These are phyloP conservation scores for Insectozyma bohioensis DNA, from an alignment of 1,139 yeast species.

Conservation along the genomic window DNA sequence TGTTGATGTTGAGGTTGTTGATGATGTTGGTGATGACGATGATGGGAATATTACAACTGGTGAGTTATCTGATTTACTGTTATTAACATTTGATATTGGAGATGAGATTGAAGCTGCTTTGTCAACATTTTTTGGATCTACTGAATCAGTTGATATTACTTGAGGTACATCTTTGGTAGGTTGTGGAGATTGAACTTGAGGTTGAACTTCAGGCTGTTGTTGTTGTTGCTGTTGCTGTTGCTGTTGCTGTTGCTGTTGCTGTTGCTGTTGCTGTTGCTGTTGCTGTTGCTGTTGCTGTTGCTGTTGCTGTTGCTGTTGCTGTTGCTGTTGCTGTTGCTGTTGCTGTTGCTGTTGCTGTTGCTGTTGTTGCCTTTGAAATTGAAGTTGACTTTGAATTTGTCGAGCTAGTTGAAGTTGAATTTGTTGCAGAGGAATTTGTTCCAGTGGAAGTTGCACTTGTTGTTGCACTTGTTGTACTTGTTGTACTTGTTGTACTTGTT, in stretches of 20 bases:
- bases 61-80: too few species aligned
- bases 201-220: slow-evolving; percentile 3
- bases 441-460: not conserved
- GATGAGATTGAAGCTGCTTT: too few species aligned
- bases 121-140: too few species aligned
- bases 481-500: not conserved
- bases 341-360: not conserved
- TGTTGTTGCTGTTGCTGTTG: slow-evolving; percentile 4
- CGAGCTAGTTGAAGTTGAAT: slow-evolving; percentile 2
- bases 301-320: slow-evolving; percentile 1
- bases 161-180: not conserved
- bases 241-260: slow-evolving; percentile 1
- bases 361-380: slow-evolving; percentile 1
- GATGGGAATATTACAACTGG: too few species aligned
- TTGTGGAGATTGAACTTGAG: slow-evolving; percentile 1
- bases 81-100: too few species aligned
- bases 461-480: not conserved
- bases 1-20: slow-evolving; percentile 4
- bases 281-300: not conserved
- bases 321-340: not conserved
- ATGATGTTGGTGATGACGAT: not conserved
- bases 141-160: not conserved
- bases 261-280: slow-evolving; percentile 4
- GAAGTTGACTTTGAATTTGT: slow-evolving; percentile 2
- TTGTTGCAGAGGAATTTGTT: not conserved